Evolutionary conservation across 2,329 filamentous ascomycete genomes (phyloP).

Genomic region (Xylariomycetidae sp.): DNA sequence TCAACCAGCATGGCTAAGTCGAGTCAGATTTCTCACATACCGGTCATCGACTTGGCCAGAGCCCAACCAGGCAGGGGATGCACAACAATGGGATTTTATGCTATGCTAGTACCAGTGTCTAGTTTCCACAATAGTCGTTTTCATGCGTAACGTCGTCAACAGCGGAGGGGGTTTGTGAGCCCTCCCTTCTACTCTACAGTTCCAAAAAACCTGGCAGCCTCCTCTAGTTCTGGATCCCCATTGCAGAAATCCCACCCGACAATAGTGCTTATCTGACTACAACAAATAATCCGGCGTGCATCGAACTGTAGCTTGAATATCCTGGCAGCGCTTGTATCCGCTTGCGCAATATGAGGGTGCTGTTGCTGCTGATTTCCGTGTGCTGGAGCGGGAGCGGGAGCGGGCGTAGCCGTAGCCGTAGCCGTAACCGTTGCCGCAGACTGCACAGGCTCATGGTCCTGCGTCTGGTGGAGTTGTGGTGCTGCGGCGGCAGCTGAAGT

Average conservation of each 20-base stretch:
- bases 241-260: slow-evolving; percentile 98
- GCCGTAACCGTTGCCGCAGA: slow-evolving; percentile 20
- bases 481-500: too few relatives aligned
- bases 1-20: too few relatives aligned
- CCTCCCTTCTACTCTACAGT: slow-evolving; percentile 50
- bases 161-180: not conserved
- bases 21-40: too few relatives aligned
- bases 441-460: too few relatives aligned
- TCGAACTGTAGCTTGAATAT: slow-evolving; percentile 99
- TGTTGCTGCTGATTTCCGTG: slow-evolving; percentile 17
- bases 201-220: slow-evolving; percentile 73
- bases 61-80: too few relatives aligned
- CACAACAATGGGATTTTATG: too few relatives aligned
- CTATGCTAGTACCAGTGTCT: too few relatives aligned
- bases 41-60: too few relatives aligned
- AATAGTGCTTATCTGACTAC: slow-evolving; percentile 84
- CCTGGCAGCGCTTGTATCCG: slow-evolving; percentile 49
- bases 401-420: slow-evolving; percentile 2
- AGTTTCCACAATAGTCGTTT: slow-evolving; percentile 8
- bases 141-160: not conserved
- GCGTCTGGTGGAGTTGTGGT: not conserved
- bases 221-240: slow-evolving; percentile 72
- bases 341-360: slow-evolving; percentile 41
- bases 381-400: slow-evolving; percentile 3
- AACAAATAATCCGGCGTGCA: slow-evolving; percentile 87